phyloP scores from a whole-genome alignment of 2,329 filamentous ascomycete genomes.

The Colletotrichum sublineola region DNA sequence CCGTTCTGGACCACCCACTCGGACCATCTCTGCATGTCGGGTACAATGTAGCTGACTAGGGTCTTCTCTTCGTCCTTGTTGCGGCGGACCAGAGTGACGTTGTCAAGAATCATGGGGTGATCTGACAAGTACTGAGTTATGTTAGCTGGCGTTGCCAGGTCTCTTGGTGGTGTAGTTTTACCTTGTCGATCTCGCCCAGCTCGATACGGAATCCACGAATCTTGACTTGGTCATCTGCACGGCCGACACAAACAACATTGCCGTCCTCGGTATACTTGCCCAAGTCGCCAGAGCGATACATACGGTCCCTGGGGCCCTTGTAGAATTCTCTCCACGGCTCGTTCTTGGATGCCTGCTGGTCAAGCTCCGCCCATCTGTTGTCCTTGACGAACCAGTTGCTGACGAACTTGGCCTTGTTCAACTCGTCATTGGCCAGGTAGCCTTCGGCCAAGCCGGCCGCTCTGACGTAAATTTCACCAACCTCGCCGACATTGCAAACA shows the following conservation, averaged over 20 bases:
- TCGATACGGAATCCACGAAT: conserved; percentile 97
- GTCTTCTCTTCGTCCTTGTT: conserved; percentile 88
- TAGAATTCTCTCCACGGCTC: conserved; percentile 86
- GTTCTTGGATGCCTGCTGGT: conserved; percentile 61
- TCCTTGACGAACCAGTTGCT: conserved; percentile 88
- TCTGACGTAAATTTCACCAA: conserved; percentile 86
- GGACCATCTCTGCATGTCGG: conserved; percentile 56
- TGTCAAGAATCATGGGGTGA: conserved; percentile 16
- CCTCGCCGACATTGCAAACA: conserved; percentile 83
- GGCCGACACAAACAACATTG: conserved; percentile 73
- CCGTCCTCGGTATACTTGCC: conserved; percentile 83
- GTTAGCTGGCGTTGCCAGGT: conserved; percentile 26
- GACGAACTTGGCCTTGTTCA: conserved; percentile 81
- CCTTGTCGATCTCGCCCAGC: conserved; percentile 85
- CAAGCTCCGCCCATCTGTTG: conserved; percentile 74
- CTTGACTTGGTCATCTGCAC: conserved; percentile 92
- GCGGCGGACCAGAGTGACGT: conserved; percentile 79
- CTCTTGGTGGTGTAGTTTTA: neutral
- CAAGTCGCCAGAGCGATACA: conserved; percentile 91
- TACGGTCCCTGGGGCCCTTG: conserved; percentile 83
- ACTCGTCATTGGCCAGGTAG: conserved; percentile 47
- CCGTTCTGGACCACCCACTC: conserved; percentile 56
- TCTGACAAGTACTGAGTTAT: neutral
- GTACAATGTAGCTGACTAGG: conserved; percentile 91
- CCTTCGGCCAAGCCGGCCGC: conserved; percentile 85